Evolutionary conservation across 768 basidiomycete genomes (phyloP), one percentile per base, ranked within the genome.

Genomic region (Bullera alba): DNA sequence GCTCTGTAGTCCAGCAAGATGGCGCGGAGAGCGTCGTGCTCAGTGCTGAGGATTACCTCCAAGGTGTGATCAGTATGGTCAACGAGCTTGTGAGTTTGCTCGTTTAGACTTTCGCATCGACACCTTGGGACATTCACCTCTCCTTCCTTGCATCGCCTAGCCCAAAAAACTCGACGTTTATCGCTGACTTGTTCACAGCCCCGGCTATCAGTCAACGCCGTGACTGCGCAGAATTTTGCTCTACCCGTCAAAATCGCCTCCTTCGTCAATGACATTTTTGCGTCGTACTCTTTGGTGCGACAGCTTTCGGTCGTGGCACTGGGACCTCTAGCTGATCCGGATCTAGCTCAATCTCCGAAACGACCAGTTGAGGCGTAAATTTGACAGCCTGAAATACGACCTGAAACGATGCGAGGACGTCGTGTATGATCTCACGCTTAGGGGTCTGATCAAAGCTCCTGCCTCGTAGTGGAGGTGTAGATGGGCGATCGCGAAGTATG

Each of bases 211-310:
- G 58, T 70, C 54, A 74, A 72, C 52, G 56, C 70, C 16, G 75
- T 76, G 26, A 76, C 75, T 2, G 57, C 74, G 4, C 69, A 70
- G 23, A 75, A 76, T 54, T 76, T 72, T 56, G 49, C 55, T 5
- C 58, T 74, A 1, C 73, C 75, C 4, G 61, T 74, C 1, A 64
- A 61, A 26, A 76, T 75, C 53, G 69, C 74, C 8, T 54, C 56
- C n/a, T 76, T 76, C 51, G 72, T 74, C 47, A 75, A 73, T 29
- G 75, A 76, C 50, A 64, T 76, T 16, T 73, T 74, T 46, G 73
- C 72, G 4, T 69, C 64, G 7, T 72, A 71, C 60, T 70, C 69
- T n/a, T 48, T 69, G 16, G 62, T 71, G 39, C 41, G 66, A 44
- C 8, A n/a, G n/a, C n/a, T n/a, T n/a, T n/a, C n/a, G n/a, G n/a